phyloP scores from a whole-genome alignment of 345 rosid genomes.

The Hibiscus mutabilis region DNA sequence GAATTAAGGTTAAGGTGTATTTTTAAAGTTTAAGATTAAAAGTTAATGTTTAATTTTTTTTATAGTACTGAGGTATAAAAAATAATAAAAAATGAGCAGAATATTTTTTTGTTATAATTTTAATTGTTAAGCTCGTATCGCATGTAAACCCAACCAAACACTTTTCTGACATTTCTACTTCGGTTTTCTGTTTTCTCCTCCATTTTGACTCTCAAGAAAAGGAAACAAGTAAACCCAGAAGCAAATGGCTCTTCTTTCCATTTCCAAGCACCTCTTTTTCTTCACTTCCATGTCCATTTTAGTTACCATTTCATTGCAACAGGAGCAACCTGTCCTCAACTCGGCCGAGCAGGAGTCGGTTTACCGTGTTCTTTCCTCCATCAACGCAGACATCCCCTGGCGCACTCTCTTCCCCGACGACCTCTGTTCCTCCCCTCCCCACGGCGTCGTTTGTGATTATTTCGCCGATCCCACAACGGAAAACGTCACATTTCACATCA shows the following conservation, averaged over 20 bases:
- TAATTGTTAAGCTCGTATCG: too few relatives aligned
- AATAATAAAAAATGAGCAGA: too few relatives aligned
- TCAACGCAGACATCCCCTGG: constrained; percentile 55
- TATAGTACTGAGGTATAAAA: too few relatives aligned
- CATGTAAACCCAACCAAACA: too few relatives aligned
- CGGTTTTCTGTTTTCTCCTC: background rate
- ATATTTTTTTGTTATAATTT: too few relatives aligned
- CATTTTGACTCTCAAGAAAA: background rate
- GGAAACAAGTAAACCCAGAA: too few relatives aligned
- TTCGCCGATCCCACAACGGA: constrained; percentile 16
- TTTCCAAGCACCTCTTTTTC: constrained; percentile 18
- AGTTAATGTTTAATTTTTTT: too few relatives aligned
- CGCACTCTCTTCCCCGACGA: constrained; percentile 47
- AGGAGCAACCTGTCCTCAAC: constrained; percentile 33
- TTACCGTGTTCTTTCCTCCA: constrained; percentile 40
- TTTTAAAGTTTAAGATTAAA: too few relatives aligned
- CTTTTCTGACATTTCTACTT: too few relatives aligned
- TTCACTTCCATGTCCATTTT: constrained; percentile 13
- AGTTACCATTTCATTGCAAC: constrained; percentile 10
- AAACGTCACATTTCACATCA: constrained; percentile 32
- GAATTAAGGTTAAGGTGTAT: too few relatives aligned
- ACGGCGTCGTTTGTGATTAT: constrained; percentile 56
- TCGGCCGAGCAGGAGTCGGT: constrained; percentile 48
- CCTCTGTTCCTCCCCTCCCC: constrained; percentile 55
- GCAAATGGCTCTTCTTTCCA: constrained; percentile 9